Evolutionary conservation across 2,329 filamentous ascomycete genomes (phyloP).

Genomic region (Myriosclerotinia scirpicola): DNA sequence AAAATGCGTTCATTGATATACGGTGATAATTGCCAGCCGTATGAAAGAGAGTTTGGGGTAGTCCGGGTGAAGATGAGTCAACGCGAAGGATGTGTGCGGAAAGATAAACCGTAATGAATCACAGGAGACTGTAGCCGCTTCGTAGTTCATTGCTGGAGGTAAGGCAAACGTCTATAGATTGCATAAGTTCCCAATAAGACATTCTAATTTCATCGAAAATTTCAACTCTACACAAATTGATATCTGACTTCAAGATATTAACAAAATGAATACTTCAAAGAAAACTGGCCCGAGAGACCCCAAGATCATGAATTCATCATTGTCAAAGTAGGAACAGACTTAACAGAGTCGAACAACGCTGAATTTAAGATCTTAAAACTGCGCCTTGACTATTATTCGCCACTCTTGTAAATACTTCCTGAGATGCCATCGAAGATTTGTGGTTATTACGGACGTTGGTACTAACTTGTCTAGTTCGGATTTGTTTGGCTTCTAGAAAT

Average conservation of each 20-base stretch:
- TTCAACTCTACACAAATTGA: not conserved
- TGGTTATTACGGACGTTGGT: not conserved
- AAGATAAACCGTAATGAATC: not conserved
- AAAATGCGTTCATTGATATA: not conserved
- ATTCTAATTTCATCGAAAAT: too few relatives aligned
- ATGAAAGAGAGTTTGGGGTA: not conserved
- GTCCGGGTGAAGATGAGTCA: not conserved
- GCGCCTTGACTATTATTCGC: not conserved
- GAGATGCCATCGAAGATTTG: not conserved
- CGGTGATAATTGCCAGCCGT: not conserved
- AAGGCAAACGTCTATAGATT: not conserved
- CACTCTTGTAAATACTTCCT: not conserved
- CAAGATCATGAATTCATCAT: not conserved
- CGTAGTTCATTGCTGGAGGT: not conserved
- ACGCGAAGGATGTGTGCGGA: not conserved
- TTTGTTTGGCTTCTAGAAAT: not conserved
- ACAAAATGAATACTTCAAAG: not conserved
- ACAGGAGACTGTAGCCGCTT: not conserved
- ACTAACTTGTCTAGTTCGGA: not conserved
- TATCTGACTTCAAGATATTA: not conserved
- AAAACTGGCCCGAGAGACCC: not conserved
- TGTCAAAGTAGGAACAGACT: not conserved
- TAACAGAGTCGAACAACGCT: not conserved
- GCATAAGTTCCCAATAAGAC: not conserved
- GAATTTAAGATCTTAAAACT: not conserved